Percentiles rank a stretch among this genome's conserved stretches.
These are phyloP conservation scores for Apiospora kogelbergensis DNA, from an alignment of 2,329 filamentous ascomycete species.

Conservation along the genomic window DNA sequence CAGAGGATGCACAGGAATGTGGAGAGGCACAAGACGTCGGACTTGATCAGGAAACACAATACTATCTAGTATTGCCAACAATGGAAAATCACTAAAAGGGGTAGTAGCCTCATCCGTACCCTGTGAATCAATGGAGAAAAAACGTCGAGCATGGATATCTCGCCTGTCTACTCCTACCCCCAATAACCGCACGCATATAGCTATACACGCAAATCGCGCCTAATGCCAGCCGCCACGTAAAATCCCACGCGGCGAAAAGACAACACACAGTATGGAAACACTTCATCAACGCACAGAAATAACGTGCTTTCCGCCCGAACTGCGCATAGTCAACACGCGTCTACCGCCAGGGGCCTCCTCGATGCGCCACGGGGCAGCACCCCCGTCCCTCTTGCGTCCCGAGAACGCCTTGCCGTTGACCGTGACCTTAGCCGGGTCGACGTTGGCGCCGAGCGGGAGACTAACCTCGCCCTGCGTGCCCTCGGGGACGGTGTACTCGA, in stretches of 20 bases:
- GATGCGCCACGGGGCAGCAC: neutral
- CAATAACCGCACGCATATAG: neutral
- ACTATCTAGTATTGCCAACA: neutral
- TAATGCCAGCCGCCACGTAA: neutral
- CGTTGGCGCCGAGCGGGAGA: slow-evolving; percentile 20
- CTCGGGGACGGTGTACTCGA: slow-evolving; percentile 25
- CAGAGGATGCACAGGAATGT: neutral
- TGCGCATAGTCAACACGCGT: neutral
- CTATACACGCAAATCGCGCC: neutral
- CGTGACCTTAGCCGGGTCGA: neutral
- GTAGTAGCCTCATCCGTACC: neutral
- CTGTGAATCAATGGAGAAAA: neutral
- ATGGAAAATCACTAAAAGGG: neutral
- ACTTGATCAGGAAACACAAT: neutral
- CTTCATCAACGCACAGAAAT: neutral
- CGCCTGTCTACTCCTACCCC: neutral
- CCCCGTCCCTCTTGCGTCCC: neutral
- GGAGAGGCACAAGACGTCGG: too few relatives aligned
- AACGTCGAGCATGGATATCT: neutral
- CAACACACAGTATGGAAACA: neutral
- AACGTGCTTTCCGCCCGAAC: neutral
- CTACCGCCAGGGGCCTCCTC: neutral
- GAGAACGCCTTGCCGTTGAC: neutral
- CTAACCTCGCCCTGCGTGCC: slow-evolving; percentile 25
- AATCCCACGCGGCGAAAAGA: neutral